These are phyloP conservation scores for Lagerstroemia speciosa DNA, from an alignment of 345 rosid species.

Conservation along the genomic window DNA sequence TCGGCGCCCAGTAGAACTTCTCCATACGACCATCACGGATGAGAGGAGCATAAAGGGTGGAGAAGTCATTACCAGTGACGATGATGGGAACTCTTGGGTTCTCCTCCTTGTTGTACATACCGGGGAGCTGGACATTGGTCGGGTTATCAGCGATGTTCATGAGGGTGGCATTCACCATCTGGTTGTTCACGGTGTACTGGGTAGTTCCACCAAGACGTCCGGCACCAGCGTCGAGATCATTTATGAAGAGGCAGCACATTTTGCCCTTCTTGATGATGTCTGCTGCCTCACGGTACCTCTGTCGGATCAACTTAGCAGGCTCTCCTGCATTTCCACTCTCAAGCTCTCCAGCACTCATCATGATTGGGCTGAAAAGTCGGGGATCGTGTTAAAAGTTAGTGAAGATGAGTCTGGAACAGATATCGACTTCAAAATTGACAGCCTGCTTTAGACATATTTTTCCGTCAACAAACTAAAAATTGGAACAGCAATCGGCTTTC, in stretches of 20 bases:
- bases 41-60: slow-evolving; percentile 21
- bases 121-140: slow-evolving; percentile 19
- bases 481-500: not conserved
- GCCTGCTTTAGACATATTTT: too few species aligned
- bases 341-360: slow-evolving; percentile 26
- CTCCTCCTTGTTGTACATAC: slow-evolving; percentile 24
- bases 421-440: not conserved
- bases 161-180: slow-evolving; percentile 25
- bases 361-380: slow-evolving; percentile 15
- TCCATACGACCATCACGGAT: slow-evolving; percentile 27
- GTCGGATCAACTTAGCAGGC: slow-evolving; percentile 23
- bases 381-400: not conserved
- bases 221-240: slow-evolving; percentile 22
- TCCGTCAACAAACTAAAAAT: too few species aligned
- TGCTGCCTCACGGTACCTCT: slow-evolving; percentile 22
- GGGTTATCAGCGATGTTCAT: slow-evolving; percentile 27
- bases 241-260: slow-evolving; percentile 24
- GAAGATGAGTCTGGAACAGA: not conserved
- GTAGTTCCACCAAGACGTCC: slow-evolving; percentile 21
- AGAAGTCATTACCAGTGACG: slow-evolving; percentile 22
- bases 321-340: slow-evolving; percentile 25
- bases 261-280: slow-evolving; percentile 23
- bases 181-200: slow-evolving; percentile 22
- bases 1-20: slow-evolving; percentile 26
- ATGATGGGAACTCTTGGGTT: slow-evolving; percentile 22